Base-by-base conservation (phyloP, 2,329 filamentous ascomycete species). In the Polytolypa hystricis region DNA sequence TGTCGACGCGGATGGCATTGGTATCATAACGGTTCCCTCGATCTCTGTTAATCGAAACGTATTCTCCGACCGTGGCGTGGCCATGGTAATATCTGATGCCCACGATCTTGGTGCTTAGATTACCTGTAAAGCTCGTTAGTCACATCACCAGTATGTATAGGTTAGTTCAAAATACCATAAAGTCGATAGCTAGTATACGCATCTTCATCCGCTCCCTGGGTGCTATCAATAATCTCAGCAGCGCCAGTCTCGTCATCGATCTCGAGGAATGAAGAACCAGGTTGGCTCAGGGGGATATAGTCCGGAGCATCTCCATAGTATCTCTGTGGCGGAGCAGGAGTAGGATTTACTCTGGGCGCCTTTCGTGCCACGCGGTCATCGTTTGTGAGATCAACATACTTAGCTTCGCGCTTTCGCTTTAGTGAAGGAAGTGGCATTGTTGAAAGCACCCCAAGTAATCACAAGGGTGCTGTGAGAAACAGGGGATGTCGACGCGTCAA, bases 1-100 rank as follows among this genome's bases (percentile, higher is more conserved):
- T 93, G 48, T 82, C 70, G 1, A 93, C 74, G 4, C 76, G 73
- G 39, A 93, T 84, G 0, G 84, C 84, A 58, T 91, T 91, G 4
- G 47, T 44, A 52, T 91, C 83, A 51, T 81, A 83, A 46, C 60
- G 65, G 49, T 89, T 89, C 1, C 57, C 50, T 2, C 81, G 78
- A 51, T 89, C 79, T 50, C 83, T 66, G 23, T 63, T 65, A 37
- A 80, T 62, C 31, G 78, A 56, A 2, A 84, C 75, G 36, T 71
- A 65, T 52, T 84, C 79, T 16, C 77, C 77, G 2, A 65, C 47
- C 5, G 69, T 77, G 10, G 78, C 79, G 45, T 69, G 64, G 1
- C 79, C 79, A 37, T 57, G 58, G 53, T 84, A 84, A 52, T 74
- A 82, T 62, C 69, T 48, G 51, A 71, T 58, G 2, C 75, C 76